Conservation (phyloP, 1,284 basidiomycete species). For the Vanrija humicola region DNA sequence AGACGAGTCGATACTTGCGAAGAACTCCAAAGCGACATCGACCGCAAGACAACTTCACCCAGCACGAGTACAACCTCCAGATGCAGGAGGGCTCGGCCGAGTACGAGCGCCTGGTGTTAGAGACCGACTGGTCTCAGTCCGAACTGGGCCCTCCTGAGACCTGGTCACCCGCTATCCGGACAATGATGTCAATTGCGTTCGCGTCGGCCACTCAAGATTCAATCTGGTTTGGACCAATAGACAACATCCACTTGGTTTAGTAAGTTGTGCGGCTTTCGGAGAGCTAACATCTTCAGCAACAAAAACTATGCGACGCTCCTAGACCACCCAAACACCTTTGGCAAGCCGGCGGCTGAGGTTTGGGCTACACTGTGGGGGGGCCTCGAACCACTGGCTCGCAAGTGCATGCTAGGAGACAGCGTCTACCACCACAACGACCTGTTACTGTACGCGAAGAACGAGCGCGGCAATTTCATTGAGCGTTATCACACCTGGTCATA, state of each 20-base stretch:
- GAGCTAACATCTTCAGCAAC: constrained; percentile 26
- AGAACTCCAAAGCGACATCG: too few relatives aligned
- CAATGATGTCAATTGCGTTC: constrained; percentile 28
- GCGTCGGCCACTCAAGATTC: constrained; percentile 24
- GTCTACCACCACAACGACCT: constrained; percentile 27
- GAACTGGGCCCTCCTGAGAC: constrained; percentile 23
- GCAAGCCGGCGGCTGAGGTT: constrained; percentile 23
- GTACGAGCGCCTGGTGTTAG: constrained; percentile 26
- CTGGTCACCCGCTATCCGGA: constrained; percentile 31
- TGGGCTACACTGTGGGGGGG: constrained; percentile 30
- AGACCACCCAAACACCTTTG: constrained; percentile 32
- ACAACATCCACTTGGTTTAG: constrained; percentile 36
- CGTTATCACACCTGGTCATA: constrained; percentile 36
- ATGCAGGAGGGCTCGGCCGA: constrained; percentile 10
- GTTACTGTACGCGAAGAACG: constrained; percentile 19
- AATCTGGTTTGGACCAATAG: constrained; percentile 28
- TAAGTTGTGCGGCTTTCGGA: not conserved
- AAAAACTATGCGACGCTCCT: constrained; percentile 23
- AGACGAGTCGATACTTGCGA: too few relatives aligned
- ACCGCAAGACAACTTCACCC: too few relatives aligned
- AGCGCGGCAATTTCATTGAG: constrained; percentile 25
- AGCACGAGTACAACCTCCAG: not conserved
- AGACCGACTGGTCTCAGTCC: constrained; percentile 33
- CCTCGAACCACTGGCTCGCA: constrained; percentile 12
- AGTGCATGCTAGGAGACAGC: constrained; percentile 7